Evolutionary conservation across 2,329 filamentous ascomycete genomes (phyloP).

Genomic region (Fusarium cyanostomum): DNA sequence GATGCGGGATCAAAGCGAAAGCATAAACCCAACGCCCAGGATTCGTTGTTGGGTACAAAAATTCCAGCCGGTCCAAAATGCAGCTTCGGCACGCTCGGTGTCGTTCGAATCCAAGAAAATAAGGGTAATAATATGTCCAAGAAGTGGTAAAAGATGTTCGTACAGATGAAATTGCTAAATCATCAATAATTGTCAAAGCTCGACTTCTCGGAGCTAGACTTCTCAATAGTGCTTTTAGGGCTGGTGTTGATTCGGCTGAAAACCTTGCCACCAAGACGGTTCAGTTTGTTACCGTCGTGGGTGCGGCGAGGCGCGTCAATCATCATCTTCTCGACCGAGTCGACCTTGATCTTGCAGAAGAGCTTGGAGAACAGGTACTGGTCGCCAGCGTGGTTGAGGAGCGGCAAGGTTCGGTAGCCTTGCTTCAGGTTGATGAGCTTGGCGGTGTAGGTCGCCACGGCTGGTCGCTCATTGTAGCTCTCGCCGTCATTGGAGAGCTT

Average conservation of each 20-base stretch:
- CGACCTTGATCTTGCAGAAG: slow-evolving; percentile 85
- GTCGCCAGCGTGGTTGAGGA: slow-evolving; percentile 88
- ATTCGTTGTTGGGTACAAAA: slow-evolving; percentile 26
- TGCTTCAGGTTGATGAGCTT: slow-evolving; percentile 90
- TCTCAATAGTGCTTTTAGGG: slow-evolving; percentile 62
- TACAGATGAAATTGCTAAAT: slow-evolving; percentile 33
- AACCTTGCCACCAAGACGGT: slow-evolving; percentile 65
- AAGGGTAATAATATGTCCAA: too few relatives aligned
- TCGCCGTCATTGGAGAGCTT: slow-evolving; percentile 84
- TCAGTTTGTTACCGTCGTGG: slow-evolving; percentile 62
- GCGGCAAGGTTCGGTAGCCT: slow-evolving; percentile 90
- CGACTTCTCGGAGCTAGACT: slow-evolving; percentile 60
- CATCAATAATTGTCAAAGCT: slow-evolving; percentile 54
- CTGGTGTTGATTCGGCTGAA: slow-evolving; percentile 65
- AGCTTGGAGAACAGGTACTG: slow-evolving; percentile 95
- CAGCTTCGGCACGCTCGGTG: slow-evolving; percentile 23
- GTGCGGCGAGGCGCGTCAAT: slow-evolving; percentile 57
- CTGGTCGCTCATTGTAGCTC: slow-evolving; percentile 66
- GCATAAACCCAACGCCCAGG: slow-evolving; percentile 6
- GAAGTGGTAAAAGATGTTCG: slow-evolving; percentile 28
- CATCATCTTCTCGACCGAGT: slow-evolving; percentile 65
- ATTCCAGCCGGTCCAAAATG: slow-evolving; percentile 10
- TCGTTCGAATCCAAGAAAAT: slow-evolving; percentile 33
- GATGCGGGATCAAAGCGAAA: slow-evolving; percentile 16
- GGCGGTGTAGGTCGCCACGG: slow-evolving; percentile 89